Conservation (phyloP, 1,139 yeast genomes). For the Debaryomycetaceae sp. region DNA sequence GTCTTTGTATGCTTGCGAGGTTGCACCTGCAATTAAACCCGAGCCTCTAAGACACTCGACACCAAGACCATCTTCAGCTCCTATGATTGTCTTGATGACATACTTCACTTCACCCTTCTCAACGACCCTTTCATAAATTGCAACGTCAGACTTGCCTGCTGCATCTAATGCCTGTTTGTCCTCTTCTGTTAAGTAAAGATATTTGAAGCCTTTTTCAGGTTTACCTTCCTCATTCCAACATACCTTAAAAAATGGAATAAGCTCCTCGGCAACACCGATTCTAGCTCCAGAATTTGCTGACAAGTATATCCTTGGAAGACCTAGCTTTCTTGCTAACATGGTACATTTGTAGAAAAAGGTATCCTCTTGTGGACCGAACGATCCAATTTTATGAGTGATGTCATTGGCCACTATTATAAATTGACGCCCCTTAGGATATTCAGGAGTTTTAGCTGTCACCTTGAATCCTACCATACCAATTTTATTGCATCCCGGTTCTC, state of each 20-base stretch:
- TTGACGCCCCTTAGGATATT: constrained; percentile 94
- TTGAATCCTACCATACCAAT: constrained; percentile 98
- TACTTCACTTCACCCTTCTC: constrained; percentile 82
- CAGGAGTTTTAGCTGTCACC: constrained; percentile 89
- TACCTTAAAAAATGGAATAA: constrained; percentile 83
- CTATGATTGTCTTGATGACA: constrained; percentile 80
- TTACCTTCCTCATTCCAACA: constrained; percentile 81
- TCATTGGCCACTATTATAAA: constrained; percentile 92
- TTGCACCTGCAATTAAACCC: constrained; percentile 97
- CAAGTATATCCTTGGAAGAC: constrained; percentile 91
- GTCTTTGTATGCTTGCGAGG: constrained; percentile 95
- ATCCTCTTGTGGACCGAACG: constrained; percentile 98
- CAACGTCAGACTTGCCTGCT: constrained; percentile 57
- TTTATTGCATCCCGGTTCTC: constrained; percentile 94
- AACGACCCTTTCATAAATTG: constrained; percentile 74
- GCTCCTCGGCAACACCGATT: constrained; percentile 96
- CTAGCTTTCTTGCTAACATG: constrained; percentile 82
- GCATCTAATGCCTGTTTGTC: constrained; percentile 60
- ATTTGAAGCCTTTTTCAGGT: constrained; percentile 85
- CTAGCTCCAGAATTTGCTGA: constrained; percentile 99
- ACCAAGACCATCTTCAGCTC: constrained; percentile 95
- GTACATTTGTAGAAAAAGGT: constrained; percentile 88
- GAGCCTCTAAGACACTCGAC: constrained; percentile 98
- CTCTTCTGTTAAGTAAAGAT: constrained; percentile 75
- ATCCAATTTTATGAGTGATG: constrained; percentile 95